Base-by-base conservation (phyloP, 164 flowering plant species). In the Santalum album region DNA sequence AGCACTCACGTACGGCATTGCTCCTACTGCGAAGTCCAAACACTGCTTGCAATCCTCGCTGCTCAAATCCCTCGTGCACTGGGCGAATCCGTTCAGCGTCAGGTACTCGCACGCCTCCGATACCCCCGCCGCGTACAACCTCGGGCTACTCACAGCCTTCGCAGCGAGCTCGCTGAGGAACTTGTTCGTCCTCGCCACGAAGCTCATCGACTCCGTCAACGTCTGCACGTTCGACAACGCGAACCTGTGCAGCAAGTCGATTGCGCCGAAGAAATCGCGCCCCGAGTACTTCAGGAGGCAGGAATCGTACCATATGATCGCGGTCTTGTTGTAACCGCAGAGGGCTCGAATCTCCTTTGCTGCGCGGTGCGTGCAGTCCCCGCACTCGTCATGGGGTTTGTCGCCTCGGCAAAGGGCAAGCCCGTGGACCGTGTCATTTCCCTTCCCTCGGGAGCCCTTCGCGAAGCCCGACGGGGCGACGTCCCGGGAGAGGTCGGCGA, bases 351-450 rank as follows among this genome's bases (percentile, higher is more conserved):
- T 4, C 27, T 2, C 27, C 3, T 6, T 16, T 5, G 14, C 16
- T 3, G 51, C 51, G 6, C 7, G 6, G 16, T 26, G 3, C 16
- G 23, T 23, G 51, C 51, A 49, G 17, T 12, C 5, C 7, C 17
- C 2, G 51, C 51, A 49, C 27, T 49, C 15, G 27, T 7, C 17
- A 24, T 1, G 14, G 5, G 7, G 7, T 1, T 12, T 14, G 27
- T 49, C 51, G 27, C 51, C 51, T n/a, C 51, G 51, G 27, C 51
- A 49, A 1, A 23, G 32, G 27, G 51, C 51, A 7, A 22, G 51
- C 9, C 51, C 51, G 27, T 22, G 23, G 27, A n/a, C 51, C 9
- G 1, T 49, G 27, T 23, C 19, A 12, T 14, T 14, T 23, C 27
- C 51, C 7, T 3, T 17, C 0, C 26, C 51, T 12, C 27, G 5